These are phyloP conservation scores for Solanum paucissectum DNA, from an alignment of 257 asterid species.

Conservation along the genomic window DNA sequence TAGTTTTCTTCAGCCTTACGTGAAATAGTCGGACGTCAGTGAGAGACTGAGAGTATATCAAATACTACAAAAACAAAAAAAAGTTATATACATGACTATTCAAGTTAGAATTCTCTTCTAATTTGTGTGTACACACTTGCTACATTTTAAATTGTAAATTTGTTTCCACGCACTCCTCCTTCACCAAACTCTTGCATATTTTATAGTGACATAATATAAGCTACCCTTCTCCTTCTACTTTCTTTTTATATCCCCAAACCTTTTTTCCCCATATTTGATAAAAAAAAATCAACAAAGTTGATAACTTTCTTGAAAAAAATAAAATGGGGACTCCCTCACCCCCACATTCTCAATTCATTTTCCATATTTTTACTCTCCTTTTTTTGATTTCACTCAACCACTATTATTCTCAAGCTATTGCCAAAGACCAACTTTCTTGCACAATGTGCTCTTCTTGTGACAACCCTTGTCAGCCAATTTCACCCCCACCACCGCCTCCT, in stretches of 20 bases:
- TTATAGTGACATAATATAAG: neutral
- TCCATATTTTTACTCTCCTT: slow-evolving; percentile 14
- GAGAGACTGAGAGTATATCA: neutral
- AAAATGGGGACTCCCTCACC: slow-evolving; percentile 10
- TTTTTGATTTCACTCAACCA: neutral
- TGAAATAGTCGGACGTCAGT: neutral
- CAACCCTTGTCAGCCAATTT: slow-evolving; percentile 61
- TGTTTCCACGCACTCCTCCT: neutral
- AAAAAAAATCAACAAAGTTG: neutral
- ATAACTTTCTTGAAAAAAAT: neutral
- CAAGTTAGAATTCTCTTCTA: neutral
- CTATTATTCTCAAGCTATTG: slow-evolving; percentile 11
- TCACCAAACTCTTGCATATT: neutral
- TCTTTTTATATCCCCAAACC: neutral
- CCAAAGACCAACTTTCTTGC: slow-evolving; percentile 50
- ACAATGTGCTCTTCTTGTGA: slow-evolving; percentile 60
- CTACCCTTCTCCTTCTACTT: neutral
- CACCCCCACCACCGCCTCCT: slow-evolving; percentile 29
- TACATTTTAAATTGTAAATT: neutral
- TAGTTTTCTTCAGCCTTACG: neutral
- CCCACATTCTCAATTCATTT: neutral
- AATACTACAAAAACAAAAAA: neutral
- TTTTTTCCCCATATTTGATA: neutral
- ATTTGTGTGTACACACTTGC: neutral
- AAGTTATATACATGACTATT: neutral